phyloP scores from a whole-genome alignment of 2,329 filamentous ascomycete species.

The Lasiodiplodia sp. region DNA sequence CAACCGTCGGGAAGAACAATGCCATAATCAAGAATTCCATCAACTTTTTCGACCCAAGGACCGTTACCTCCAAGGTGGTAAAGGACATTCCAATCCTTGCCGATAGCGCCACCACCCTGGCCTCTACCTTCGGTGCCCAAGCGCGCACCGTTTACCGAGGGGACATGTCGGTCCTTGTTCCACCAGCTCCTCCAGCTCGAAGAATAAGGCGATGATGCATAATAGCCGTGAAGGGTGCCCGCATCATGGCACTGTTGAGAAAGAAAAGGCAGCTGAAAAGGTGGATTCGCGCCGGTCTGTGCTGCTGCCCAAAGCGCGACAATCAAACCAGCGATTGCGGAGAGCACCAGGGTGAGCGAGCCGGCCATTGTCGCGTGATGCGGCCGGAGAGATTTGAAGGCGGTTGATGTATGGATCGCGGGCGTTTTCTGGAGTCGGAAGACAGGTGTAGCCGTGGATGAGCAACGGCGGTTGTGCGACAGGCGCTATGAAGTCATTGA shows the following conservation, averaged over 20 bases:
- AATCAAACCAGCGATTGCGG: conserved; percentile 3
- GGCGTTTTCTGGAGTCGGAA: neutral
- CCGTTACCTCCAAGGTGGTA: conserved; percentile 64
- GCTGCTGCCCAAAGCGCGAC: conserved; percentile 19
- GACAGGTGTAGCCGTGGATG: neutral
- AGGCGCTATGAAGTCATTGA: neutral
- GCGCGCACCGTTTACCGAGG: neutral
- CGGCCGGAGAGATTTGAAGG: neutral
- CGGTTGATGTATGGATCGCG: too few relatives aligned
- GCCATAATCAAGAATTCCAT: conserved; percentile 50
- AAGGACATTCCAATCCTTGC: conserved; percentile 57
- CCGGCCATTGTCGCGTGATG: neutral
- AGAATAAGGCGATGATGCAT: conserved; percentile 12
- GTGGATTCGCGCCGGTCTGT: neutral
- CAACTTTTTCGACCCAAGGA: conserved; percentile 61
- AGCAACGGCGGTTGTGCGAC: neutral
- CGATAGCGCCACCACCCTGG: conserved; percentile 39
- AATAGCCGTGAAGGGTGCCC: neutral
- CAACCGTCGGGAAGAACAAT: conserved; percentile 58
- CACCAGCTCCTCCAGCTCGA: conserved; percentile 27
- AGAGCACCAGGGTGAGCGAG: neutral
- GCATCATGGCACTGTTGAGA: neutral
- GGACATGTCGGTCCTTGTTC: neutral
- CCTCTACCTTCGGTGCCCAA: conserved; percentile 5
- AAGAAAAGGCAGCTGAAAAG: conserved; percentile 9